phyloP scores from a whole-genome alignment of 2,329 filamentous ascomycete species.

The Proliferodiscus dingleyae region DNA sequence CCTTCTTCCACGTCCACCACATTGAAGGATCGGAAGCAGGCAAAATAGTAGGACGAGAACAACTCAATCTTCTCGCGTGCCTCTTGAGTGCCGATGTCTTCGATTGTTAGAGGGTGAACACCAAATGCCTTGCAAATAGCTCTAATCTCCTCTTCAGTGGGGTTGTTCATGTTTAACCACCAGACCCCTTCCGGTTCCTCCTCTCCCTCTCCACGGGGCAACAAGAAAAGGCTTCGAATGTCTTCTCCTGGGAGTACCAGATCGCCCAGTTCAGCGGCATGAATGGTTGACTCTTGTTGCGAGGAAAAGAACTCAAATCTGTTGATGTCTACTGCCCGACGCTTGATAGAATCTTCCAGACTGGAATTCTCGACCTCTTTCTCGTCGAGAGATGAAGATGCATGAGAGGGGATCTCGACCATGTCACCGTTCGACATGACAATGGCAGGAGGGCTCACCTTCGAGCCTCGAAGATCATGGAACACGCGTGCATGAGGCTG shows the following conservation, averaged over 20 bases:
- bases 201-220: conserved; percentile 59
- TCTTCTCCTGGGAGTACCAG: conserved; percentile 85
- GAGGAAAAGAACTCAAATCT: conserved; percentile 97
- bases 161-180: conserved; percentile 95
- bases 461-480: conserved; percentile 28
- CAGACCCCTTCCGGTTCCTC: conserved; percentile 74
- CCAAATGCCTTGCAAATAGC: conserved; percentile 91
- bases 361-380: conserved; percentile 38
- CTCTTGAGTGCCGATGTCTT: conserved; percentile 94
- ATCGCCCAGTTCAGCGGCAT: conserved; percentile 82
- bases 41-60: conserved; percentile 96
- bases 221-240: conserved; percentile 77
- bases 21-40: conserved; percentile 92
- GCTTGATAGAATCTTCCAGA: conserved; percentile 23
- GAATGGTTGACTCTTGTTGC: conserved; percentile 87
- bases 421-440: conserved; percentile 52
- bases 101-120: conserved; percentile 89
- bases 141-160: conserved; percentile 81
- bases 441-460: conserved; percentile 13
- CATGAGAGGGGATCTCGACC: conserved; percentile 44
- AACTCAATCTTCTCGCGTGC: conserved; percentile 97
- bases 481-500: conserved; percentile 29
- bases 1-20: conserved; percentile 70
- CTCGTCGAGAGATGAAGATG: conserved; percentile 43
- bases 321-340: conserved; percentile 55